phyloP scores from a whole-genome alignment of 2,329 filamentous ascomycete genomes.

The Ciborinia camelliae region DNA sequence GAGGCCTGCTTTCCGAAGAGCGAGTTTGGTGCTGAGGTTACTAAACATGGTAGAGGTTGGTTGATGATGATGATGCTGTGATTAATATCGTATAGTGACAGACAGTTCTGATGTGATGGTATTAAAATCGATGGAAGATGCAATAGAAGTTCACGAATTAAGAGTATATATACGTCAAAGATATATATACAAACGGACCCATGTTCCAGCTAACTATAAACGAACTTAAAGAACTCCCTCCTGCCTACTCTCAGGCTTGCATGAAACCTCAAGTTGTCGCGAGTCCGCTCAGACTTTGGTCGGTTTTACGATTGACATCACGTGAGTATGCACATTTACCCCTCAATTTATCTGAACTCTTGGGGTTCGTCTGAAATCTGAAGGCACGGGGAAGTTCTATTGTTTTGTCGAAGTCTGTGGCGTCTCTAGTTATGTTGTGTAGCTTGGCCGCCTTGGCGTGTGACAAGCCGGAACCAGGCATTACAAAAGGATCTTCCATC shows the following conservation, averaged over 20 bases:
- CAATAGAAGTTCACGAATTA: not conserved
- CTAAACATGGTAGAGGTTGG: conserved; percentile 30
- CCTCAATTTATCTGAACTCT: not conserved
- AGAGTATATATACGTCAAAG: not conserved
- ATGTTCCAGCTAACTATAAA: not conserved
- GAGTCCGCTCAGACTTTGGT: conserved; percentile 12
- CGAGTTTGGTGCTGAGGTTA: conserved; percentile 36
- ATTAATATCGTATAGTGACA: not conserved
- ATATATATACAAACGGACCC: not conserved
- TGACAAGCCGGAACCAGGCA: not conserved
- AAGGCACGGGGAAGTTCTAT: not conserved
- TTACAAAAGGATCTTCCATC: not conserved
- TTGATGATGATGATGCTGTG: not conserved
- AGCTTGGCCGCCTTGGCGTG: no score
- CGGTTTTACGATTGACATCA: not conserved
- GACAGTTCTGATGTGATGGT: not conserved
- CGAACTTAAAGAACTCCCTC: not conserved
- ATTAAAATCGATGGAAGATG: not conserved
- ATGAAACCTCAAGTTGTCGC: conserved; percentile 16
- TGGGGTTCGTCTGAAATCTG: not conserved
- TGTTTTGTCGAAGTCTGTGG: no score
- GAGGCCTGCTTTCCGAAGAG: conserved; percentile 36
- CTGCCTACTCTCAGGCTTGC: conserved; percentile 2
- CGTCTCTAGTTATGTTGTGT: no score
- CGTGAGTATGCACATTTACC: not conserved